Base-by-base conservation (phyloP, 2,329 filamentous ascomycete genomes). In the Alternaria panax region DNA sequence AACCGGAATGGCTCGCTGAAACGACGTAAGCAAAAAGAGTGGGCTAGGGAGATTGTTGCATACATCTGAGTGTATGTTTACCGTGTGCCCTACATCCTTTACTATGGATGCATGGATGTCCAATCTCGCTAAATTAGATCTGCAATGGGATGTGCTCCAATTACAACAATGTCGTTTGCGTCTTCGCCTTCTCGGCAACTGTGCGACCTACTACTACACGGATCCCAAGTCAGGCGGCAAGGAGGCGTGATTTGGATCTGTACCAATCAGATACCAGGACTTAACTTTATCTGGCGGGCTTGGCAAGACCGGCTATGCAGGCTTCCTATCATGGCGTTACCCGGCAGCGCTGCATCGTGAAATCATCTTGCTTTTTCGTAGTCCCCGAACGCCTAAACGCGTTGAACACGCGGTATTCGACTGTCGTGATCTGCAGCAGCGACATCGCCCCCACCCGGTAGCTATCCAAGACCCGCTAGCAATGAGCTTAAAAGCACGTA, bases 401-500 rank as follows among this genome's bases (percentile, higher is more conserved):
- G 20, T 28, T 56, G 42, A 38, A 36, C 30, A 57, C 50, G 59
- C 46, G 36, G 58, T 43, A 25, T 40, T 47, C 28, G 16, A n/a
- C 22, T 47, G 41, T 42, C 52, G 38, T 61, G 59, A 54, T 63
- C 36, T 57, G 57, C 57, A 62, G 41, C 30, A 28, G 59, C 20
- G 27, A 27, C 27, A 24, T 46, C 30, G 28, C 54, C 5, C 38
- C 20, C 47, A 51, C 63, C 70, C 50, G 59, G 60, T 69, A 63
- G 69, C 65, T 62, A 57, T 41, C 59, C 59, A 59, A 64, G 64
- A 60, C 41, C 54, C 60, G 59, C 66, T 75, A 71, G 72, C 68
- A 57, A 70, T 73, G 73, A 75, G 73, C 73, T 75, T 75, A 71
- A 72, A 72, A 70, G 69, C 68, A 71, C 67, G 64, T 48, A 69